phyloP scores from a whole-genome alignment of 2,329 filamentous ascomycete species.

The Keithomyces neogunnii region DNA sequence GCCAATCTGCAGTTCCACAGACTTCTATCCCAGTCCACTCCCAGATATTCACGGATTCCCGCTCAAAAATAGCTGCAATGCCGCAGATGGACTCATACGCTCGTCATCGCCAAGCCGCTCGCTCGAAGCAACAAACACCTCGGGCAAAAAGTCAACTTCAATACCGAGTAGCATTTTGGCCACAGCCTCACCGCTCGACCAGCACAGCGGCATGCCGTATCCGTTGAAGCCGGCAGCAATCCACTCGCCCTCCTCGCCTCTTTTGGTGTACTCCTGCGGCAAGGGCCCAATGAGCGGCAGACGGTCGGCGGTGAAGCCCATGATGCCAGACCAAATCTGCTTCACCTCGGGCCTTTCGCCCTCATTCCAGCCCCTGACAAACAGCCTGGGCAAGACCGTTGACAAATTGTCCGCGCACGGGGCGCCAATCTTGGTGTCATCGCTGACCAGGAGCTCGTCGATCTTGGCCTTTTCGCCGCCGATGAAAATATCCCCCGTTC shows the following conservation, averaged over 20 bases:
- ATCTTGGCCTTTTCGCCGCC: constrained; percentile 36
- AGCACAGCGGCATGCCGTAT: constrained; percentile 42
- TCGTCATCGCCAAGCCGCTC: constrained; percentile 4
- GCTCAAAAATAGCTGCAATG: not conserved
- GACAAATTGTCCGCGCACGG: constrained; percentile 22
- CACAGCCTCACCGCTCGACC: constrained; percentile 35
- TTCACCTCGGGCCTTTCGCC: constrained; percentile 19
- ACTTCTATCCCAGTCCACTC: too few species aligned
- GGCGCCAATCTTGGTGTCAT: constrained; percentile 32
- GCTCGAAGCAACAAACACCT: constrained; percentile 11
- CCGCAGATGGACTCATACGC: not conserved
- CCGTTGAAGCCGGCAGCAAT: constrained; percentile 38
- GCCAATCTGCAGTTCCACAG: too few species aligned
- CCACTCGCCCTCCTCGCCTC: constrained; percentile 29
- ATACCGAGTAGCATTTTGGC: constrained; percentile 16
- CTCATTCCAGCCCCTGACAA: constrained; percentile 22
- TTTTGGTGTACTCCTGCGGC: constrained; percentile 16
- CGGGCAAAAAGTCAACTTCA: constrained; percentile 14
- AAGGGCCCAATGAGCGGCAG: constrained; percentile 39
- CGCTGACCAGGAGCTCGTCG: constrained; percentile 31
- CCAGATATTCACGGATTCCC: not conserved
- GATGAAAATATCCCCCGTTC: constrained; percentile 36
- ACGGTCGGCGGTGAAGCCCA: constrained; percentile 35
- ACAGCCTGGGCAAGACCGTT: constrained; percentile 29
- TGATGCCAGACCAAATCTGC: constrained; percentile 37